phyloP scores from a whole-genome alignment of 2,329 filamentous ascomycete species.

The Fusarium buxicola region DNA sequence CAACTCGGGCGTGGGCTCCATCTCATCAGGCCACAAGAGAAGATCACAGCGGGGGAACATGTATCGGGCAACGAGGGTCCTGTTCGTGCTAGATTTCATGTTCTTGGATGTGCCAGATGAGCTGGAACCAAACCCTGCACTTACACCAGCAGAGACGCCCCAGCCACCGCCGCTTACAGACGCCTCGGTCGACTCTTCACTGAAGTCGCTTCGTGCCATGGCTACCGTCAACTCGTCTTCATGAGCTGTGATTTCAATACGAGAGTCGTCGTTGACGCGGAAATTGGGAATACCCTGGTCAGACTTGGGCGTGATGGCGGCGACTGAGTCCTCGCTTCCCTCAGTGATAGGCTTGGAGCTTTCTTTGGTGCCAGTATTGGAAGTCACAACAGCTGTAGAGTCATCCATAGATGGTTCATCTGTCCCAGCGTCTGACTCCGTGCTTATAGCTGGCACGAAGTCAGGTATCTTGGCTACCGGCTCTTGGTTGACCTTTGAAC shows the following conservation, averaged over 20 bases:
- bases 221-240: neutral
- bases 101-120: neutral
- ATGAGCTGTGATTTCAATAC: neutral
- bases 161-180: neutral
- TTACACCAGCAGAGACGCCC: neutral
- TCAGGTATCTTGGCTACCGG: neutral
- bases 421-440: neutral
- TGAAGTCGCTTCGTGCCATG: neutral
- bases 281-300: neutral
- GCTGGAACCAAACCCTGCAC: neutral
- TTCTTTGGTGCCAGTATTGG: too few species aligned
- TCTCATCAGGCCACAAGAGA: neutral
- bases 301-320: neutral
- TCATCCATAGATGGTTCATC: neutral
- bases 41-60: neutral
- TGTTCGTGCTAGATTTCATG: neutral
- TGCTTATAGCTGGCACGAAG: neutral
- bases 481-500: neutral
- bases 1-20: conserved; percentile 1
- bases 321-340: too few species aligned
- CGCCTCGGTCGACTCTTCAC: neutral
- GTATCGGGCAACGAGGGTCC: neutral
- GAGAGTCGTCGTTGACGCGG: neutral
- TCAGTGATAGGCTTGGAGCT: too few species aligned
- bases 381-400: neutral